Evolutionary conservation across 495 filamentous ascomycete genomes (phyloP), one percentile per base, ranked within the genome.

Genomic region (Tricharina praecox): DNA sequence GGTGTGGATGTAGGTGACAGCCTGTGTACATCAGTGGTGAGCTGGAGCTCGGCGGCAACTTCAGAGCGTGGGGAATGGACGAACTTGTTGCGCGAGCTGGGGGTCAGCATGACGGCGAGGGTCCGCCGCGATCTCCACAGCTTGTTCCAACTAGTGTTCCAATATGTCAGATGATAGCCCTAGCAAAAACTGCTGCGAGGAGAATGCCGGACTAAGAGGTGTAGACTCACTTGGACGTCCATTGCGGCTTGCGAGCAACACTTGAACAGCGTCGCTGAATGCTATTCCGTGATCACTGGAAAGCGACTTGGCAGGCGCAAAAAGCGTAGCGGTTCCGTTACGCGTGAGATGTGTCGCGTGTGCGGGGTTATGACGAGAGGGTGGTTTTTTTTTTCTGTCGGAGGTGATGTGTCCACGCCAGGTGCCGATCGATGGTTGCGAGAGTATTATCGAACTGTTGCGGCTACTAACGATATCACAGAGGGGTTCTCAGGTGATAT

Each of bases 141-240:
- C 57, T 47, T 59, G 51, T 49, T 59, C 57, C 30, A 60, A 47
- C 57, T 60, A 45, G 50, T 25, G 19, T n/a, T n/a, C n/a, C n/a
- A n/a, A n/a, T n/a, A n/a, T n/a, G n/a, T n/a, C n/a, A n/a, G n/a
- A n/a, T n/a, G n/a, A n/a, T n/a, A n/a, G n/a, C n/a, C n/a, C n/a
- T n/a, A n/a, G n/a, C n/a, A n/a, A n/a, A n/a, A n/a, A n/a, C n/a
- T n/a, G n/a, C n/a, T n/a, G n/a, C n/a, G n/a, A n/a, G n/a, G n/a
- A n/a, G n/a, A n/a, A n/a, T n/a, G n/a, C n/a, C n/a, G n/a, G n/a
- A n/a, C n/a, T n/a, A n/a, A n/a, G n/a, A n/a, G n/a, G n/a, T n/a
- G n/a, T n/a, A 33, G 15, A 46, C 43, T 46, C 26, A 46, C 43
- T 46, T 34, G 43, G 15, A 23, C 30, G 30, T 30, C 43, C 43